Evolutionary conservation across 129 eudicot species (phyloP), one percentile per base, ranked within the genome.

Genomic region (Lactuca sativa): DNA sequence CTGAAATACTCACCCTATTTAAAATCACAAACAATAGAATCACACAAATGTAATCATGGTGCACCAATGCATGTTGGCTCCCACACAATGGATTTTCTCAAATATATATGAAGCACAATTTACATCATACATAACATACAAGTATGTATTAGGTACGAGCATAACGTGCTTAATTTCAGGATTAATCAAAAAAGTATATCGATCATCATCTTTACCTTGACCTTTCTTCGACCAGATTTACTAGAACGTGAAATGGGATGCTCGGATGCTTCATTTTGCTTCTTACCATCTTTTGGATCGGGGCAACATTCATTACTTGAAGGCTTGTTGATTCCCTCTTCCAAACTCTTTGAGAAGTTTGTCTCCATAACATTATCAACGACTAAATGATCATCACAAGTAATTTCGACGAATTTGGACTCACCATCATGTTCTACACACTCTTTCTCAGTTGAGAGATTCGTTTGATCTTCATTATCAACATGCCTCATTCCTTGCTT

Each of bases 321-420:
- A 48, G 80, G 62, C 68, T 77, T 81, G 41, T 40, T 58, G 12
- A 52, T 78, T 74, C 56, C 80, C 54, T 78, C 83, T 31, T 55
- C 81, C n/a, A 69, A 63, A 73, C 72, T 75, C 68, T 68, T 70
- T 56, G 40, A 62, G 3, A 75, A 67, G 67, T 69, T 64, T 8
- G 47, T 68, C 59, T 47, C 58, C 3, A 30, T 62, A 25, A 59
- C 71, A 41, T 48, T 60, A 63, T 82, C 77, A 66, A 76, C 77
- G 66, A 70, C 77, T 64, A 83, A 69, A 65, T 0, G 52, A 12
- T 62, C 59, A 59, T 56, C 54, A 65, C 73, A 69, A 57, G 87
- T 89, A 25, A 62, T 86, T 66, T 89, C 93, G 93, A 82, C 96
- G 71, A 83, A 89, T 89, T 86, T 89, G 57, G 90, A 79, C 57